A percentile compares a stretch with the other conserved stretches of the same genome.
Conservation (phyloP, 306 rosid genomes). For the Cucumis sativus region DNA sequence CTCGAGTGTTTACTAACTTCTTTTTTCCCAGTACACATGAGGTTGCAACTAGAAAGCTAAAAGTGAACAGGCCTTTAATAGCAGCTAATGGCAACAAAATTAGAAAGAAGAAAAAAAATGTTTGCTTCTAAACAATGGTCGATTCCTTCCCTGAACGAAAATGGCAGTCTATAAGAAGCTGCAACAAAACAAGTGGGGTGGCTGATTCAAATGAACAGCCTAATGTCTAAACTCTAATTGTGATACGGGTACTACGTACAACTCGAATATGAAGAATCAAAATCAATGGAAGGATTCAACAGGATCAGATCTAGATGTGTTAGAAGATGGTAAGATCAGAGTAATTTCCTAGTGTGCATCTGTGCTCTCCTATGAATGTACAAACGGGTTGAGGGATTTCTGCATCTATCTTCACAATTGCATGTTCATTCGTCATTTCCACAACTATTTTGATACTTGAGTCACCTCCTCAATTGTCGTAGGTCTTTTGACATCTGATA, state of each 20-base stretch:
- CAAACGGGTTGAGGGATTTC: constrained; percentile 32
- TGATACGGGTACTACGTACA: constrained; percentile 11
- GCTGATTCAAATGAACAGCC: background rate
- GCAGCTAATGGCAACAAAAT: background rate
- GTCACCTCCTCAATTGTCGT: constrained; percentile 16
- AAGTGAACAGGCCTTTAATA: background rate
- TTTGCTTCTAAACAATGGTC: background rate
- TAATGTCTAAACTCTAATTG: background rate
- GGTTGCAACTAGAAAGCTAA: background rate
- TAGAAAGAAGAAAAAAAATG: background rate
- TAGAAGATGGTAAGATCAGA: constrained; percentile 25
- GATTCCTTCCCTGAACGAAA: background rate
- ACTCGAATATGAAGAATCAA: constrained; percentile 14
- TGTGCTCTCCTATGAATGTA: constrained; percentile 41
- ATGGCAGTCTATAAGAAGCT: background rate
- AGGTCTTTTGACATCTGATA: constrained; percentile 29
- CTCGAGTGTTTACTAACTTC: background rate
- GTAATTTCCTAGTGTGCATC: constrained; percentile 32
- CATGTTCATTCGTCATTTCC: constrained; percentile 8
- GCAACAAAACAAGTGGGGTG: background rate
- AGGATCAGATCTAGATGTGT: constrained; percentile 15
- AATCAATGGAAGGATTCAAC: background rate
- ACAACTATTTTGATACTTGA: constrained; percentile 21
- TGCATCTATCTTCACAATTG: constrained; percentile 21
- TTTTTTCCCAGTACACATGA: background rate